Evolutionary conservation across 768 basidiomycete genomes (phyloP), one percentile per base, ranked within the genome.

Genomic region (Trametes villosa): DNA sequence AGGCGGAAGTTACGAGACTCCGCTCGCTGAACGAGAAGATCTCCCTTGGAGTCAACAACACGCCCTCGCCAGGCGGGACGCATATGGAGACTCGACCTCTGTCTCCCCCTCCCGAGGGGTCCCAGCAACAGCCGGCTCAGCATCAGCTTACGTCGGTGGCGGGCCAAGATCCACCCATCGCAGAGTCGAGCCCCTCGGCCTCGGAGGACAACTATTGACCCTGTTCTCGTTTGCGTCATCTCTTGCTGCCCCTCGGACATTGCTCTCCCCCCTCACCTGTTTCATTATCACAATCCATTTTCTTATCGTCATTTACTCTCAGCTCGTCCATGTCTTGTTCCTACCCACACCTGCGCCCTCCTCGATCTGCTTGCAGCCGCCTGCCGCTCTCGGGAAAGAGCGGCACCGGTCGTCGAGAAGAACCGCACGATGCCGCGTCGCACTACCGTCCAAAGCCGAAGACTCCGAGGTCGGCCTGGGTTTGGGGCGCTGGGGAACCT

Each of bases 21-120:
- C 86, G 89, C 57, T 78, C 83, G 9, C 79, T 93, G 65, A 93
- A 92, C 73, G 91, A 92, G 79, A 90, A 91, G 75, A 91, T 94
- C 24, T 88, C 90, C 3, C 85, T 92, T 26, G 83, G 82, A 42
- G 82, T 81, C 59, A 76, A 82, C 41, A 74, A 79, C 57, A 83
- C 86, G 30, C 80, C 86, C 31, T 84, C 87, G 34, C 84, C 89
- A 36, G 70, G 79, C 51, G 75, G 67, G 55, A 64, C 74, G 78
- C 68, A 67, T 74, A 70, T 78, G 53, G 80, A 81, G 61, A 70
- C 67, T 60, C 78, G 85, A 61, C 84, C 86, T 12, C 68, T 88
- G 65, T 87, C 89, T 13, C 87, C 88, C 41, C 84, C 87, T 18
- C 84, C 86, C 9, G 88, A 89, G 66, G 75, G 73, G 8, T 72